Conservation (phyloP, 2,329 filamentous ascomycete species). For the Xylaria polymorpha region DNA sequence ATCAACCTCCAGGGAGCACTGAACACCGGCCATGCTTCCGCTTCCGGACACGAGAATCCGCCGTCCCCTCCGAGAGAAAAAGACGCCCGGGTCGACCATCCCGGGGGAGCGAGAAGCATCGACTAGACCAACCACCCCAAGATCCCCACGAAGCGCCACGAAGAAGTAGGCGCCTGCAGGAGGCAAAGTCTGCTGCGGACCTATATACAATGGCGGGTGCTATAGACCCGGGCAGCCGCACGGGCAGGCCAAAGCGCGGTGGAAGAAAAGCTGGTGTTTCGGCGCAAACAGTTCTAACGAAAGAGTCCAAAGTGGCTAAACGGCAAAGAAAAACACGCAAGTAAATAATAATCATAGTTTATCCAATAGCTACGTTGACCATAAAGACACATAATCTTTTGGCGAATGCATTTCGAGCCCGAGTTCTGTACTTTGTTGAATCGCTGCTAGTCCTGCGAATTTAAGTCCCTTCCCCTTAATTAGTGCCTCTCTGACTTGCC, state of each 20-base stretch:
- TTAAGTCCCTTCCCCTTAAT: no score
- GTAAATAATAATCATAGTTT: background rate
- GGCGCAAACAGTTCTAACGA: background rate
- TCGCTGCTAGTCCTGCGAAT: background rate
- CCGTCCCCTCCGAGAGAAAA: background rate
- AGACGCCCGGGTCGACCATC: background rate
- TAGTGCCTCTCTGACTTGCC: no score
- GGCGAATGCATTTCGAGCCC: background rate
- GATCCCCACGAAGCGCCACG: background rate
- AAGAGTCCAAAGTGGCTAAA: background rate
- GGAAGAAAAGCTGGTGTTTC: background rate
- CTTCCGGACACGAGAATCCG: background rate
- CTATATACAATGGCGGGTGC: background rate
- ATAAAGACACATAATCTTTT: background rate
- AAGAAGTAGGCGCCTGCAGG: constrained; percentile 22
- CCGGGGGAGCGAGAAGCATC: background rate
- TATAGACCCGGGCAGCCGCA: background rate
- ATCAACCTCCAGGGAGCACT: background rate
- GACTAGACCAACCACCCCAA: background rate
- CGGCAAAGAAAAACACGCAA: background rate
- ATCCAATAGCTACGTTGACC: background rate
- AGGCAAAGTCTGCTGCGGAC: background rate
- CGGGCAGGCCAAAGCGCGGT: background rate
- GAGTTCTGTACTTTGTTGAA: background rate
- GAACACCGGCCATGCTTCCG: background rate